Conservation (phyloP, 1,284 basidiomycete genomes). For the Apiotrichum porosum region DNA sequence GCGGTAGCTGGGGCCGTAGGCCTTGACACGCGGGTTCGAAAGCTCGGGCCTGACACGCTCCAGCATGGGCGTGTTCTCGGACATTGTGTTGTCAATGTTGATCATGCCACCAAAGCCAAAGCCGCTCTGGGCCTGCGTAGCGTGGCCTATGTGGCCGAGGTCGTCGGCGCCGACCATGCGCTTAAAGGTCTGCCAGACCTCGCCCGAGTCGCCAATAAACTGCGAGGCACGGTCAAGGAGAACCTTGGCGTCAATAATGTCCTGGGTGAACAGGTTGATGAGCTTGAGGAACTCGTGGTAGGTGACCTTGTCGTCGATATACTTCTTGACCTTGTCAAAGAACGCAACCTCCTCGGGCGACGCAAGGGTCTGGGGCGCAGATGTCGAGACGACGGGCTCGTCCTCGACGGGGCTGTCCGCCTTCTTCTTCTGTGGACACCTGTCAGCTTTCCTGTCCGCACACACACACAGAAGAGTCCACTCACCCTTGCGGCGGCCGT, state of each 20-base stretch:
- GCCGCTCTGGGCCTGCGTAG: slow-evolving; percentile 57
- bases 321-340: slow-evolving; percentile 87
- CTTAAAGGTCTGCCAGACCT: slow-evolving; percentile 81
- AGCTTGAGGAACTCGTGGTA: slow-evolving; percentile 97
- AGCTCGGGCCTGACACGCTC: slow-evolving; percentile 56
- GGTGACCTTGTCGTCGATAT: slow-evolving; percentile 74
- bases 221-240: slow-evolving; percentile 73
- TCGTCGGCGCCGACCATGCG: slow-evolving; percentile 72
- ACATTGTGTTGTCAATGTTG: slow-evolving; percentile 51
- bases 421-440: slow-evolving; percentile 27
- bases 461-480: too few species aligned
- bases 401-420: slow-evolving; percentile 41
- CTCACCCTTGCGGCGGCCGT: slow-evolving; percentile 19
- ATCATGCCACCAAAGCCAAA: slow-evolving; percentile 48
- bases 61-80: slow-evolving; percentile 59
- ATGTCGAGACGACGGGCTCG: slow-evolving; percentile 17
- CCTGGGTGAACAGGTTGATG: slow-evolving; percentile 91
- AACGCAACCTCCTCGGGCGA: slow-evolving; percentile 84
- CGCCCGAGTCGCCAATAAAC: slow-evolving; percentile 69
- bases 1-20: slow-evolving; percentile 84
- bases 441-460: too few species aligned
- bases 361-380: slow-evolving; percentile 50
- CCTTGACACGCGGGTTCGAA: slow-evolving; percentile 42
- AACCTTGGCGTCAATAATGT: slow-evolving; percentile 79
- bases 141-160: slow-evolving; percentile 69